phyloP scores from a whole-genome alignment of 192 early-diverging fungal species.

The Rhizophlyctis rosea region DNA sequence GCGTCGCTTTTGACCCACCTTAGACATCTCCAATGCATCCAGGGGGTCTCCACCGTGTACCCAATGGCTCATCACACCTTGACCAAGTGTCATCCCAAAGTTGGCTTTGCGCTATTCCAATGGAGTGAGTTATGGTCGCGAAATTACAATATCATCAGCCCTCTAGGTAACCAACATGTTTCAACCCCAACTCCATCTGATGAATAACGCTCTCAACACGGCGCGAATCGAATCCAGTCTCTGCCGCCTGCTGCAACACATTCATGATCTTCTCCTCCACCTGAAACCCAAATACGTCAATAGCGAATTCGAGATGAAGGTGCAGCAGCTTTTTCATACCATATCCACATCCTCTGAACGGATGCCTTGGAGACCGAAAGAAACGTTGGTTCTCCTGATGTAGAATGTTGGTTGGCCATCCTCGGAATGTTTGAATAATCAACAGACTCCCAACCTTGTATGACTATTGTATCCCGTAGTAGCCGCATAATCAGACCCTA shows the following conservation, averaged over 20 bases:
- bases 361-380: slow-evolving; percentile 89
- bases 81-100: slow-evolving; percentile 84
- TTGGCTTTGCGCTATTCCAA: slow-evolving; percentile 79
- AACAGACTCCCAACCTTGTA: slow-evolving; percentile 29
- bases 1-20: slow-evolving; percentile 43
- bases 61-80: slow-evolving; percentile 74
- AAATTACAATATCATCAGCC: not conserved
- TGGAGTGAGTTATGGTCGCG: too few species aligned
- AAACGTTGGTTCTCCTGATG: slow-evolving; percentile 53
- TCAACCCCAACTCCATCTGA: slow-evolving; percentile 82
- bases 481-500: slow-evolving; percentile 86
- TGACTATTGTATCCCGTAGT: slow-evolving; percentile 87
- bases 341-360: slow-evolving; percentile 57
- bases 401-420: not conserved
- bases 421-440: not conserved
- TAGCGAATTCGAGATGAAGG: slow-evolving; percentile 4
- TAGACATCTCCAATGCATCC: slow-evolving; percentile 75
- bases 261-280: slow-evolving; percentile 68
- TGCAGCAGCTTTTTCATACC: too few species aligned
- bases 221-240: slow-evolving; percentile 74
- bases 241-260: slow-evolving; percentile 63
- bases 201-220: slow-evolving; percentile 84
- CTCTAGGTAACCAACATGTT: slow-evolving; percentile 60
- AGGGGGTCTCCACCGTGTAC: slow-evolving; percentile 85
- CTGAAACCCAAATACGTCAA: slow-evolving; percentile 9